Percentiles rank a stretch among this genome's conserved stretches.
Evolutionary conservation across 2,329 filamentous ascomycete genomes (phyloP).

Genomic region (Xylariales sp.): DNA sequence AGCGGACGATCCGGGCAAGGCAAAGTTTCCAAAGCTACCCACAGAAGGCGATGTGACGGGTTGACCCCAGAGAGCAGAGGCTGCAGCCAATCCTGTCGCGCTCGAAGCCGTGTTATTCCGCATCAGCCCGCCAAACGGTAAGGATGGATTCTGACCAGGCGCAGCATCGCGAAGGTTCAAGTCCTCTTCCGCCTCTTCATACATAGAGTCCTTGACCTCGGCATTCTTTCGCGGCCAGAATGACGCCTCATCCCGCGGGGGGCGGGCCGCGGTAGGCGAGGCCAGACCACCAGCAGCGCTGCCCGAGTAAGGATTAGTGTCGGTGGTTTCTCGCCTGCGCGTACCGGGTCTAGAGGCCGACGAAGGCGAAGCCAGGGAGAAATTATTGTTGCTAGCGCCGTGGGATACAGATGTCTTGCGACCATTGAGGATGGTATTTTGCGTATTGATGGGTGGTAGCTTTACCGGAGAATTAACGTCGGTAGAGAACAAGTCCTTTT

Average conservation of each 20-base stretch:
- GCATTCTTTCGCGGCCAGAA: slow-evolving; percentile 54
- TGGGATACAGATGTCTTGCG: slow-evolving; percentile 84
- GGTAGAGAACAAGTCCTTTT: slow-evolving; percentile 71
- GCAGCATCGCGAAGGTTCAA: slow-evolving; percentile 21
- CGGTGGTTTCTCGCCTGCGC: slow-evolving; percentile 76
- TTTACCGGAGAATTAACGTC: slow-evolving; percentile 96
- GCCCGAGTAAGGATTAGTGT: slow-evolving; percentile 59
- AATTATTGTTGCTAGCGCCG: slow-evolving; percentile 56
- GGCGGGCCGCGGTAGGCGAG: slow-evolving; percentile 59
- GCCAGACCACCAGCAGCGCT: slow-evolving; percentile 41
- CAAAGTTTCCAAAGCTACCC: slow-evolving; percentile 88
- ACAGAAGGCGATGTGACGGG: slow-evolving; percentile 59
- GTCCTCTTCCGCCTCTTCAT: slow-evolving; percentile 48
- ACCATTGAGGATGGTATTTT: slow-evolving; percentile 56
- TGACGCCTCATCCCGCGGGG: slow-evolving; percentile 50
- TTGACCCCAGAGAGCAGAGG: slow-evolving; percentile 41
- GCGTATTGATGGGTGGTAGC: slow-evolving; percentile 71
- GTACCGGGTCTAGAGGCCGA: slow-evolving; percentile 66
- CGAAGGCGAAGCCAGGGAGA: slow-evolving; percentile 70
- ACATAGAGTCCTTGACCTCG: slow-evolving; percentile 48
- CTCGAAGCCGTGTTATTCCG: slow-evolving; percentile 49
- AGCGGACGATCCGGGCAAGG: slow-evolving; percentile 54
- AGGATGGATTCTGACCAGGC: slow-evolving; percentile 21
- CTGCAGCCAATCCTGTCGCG: slow-evolving; percentile 36
- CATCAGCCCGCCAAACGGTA: slow-evolving; percentile 41